A percentile compares a stretch with the other conserved stretches of the same genome.
These are phyloP conservation scores for Henningerozyma blattae DNA, from an alignment of 805 yeast species.

Conservation along the genomic window DNA sequence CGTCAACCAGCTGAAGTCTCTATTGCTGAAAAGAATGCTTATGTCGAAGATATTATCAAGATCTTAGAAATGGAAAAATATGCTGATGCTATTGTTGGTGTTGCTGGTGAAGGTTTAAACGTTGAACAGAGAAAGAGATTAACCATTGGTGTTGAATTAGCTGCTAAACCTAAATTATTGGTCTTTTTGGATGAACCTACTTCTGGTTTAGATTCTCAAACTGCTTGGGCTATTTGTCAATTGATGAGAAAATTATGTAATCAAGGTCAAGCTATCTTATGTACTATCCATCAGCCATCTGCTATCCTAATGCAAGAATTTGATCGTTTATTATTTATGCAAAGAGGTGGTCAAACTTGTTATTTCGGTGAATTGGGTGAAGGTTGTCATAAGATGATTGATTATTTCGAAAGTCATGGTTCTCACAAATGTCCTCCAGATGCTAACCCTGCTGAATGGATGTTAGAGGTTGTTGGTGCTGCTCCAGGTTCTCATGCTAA, in stretches of 20 bases:
- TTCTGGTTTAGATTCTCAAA: constrained; percentile 57
- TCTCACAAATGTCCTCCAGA: constrained; percentile 53
- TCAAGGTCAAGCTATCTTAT: constrained; percentile 52
- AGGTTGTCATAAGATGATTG: constrained; percentile 43
- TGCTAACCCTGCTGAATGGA: constrained; percentile 86
- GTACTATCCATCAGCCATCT: constrained; percentile 82
- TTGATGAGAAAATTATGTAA: constrained; percentile 47
- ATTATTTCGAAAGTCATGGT: constrained; percentile 56
- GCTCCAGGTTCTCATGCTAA: constrained; percentile 69
- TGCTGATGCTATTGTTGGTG: constrained; percentile 66
- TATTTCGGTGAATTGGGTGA: constrained; percentile 63
- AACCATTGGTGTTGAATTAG: constrained; percentile 59
- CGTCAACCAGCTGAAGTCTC: constrained; percentile 50
- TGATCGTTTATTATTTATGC: constrained; percentile 61
- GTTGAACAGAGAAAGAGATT: constrained; percentile 53
- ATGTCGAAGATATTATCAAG: constrained; percentile 53
- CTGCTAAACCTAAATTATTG: constrained; percentile 49
- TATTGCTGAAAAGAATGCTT: constrained; percentile 43
- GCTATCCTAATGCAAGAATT: constrained; percentile 67
- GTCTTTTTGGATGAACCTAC: constrained; percentile 59
- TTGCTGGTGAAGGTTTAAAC: constrained; percentile 57
- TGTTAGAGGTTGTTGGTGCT: constrained; percentile 77
- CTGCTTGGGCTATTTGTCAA: constrained; percentile 55
- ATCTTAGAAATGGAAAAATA: constrained; percentile 52
- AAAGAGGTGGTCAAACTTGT: constrained; percentile 60